Evolutionary conservation across 495 filamentous ascomycete species (phyloP).

Genomic region (Parathielavia appendiculata): DNA sequence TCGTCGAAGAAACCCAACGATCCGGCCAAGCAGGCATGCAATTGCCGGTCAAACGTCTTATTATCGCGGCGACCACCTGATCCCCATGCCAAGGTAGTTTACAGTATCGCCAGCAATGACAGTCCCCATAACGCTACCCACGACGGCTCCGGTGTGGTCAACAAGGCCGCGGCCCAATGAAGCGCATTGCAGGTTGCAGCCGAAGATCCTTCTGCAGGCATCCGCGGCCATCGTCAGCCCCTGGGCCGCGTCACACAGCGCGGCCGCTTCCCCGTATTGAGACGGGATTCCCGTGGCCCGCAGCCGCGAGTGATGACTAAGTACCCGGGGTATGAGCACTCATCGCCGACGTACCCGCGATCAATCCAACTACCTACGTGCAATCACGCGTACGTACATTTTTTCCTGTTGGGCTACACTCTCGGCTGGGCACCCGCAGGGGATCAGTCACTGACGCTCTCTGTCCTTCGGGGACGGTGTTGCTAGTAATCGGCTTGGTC

Average conservation of each 20-base stretch:
- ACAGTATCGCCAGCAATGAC: too few relatives aligned
- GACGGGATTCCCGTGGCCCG: conserved; percentile 3
- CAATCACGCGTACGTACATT: too few relatives aligned
- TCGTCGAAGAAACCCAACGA: background rate
- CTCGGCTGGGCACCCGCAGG: background rate
- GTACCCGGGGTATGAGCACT: too few relatives aligned
- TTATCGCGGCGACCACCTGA: background rate
- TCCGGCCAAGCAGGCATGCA: background rate
- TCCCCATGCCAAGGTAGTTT: too few relatives aligned
- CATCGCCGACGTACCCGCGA: background rate
- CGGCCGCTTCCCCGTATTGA: background rate
- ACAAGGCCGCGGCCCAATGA: background rate
- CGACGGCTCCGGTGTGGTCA: background rate
- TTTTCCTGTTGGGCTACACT: background rate
- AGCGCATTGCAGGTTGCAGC: background rate
- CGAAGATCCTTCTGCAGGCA: background rate
- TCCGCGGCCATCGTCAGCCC: conserved; percentile 4
- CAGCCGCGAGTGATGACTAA: background rate
- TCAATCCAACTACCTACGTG: background rate
- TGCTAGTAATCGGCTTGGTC: background rate
- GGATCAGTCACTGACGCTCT: background rate
- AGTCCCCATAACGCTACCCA: too few relatives aligned
- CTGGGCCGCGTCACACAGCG: conserved; percentile 1
- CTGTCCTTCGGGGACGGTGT: background rate
- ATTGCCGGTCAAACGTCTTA: background rate